These are phyloP conservation scores for Sclerotinia sclerotiorum DNA, from an alignment of 2,329 filamentous ascomycete species.

Conservation along the genomic window DNA sequence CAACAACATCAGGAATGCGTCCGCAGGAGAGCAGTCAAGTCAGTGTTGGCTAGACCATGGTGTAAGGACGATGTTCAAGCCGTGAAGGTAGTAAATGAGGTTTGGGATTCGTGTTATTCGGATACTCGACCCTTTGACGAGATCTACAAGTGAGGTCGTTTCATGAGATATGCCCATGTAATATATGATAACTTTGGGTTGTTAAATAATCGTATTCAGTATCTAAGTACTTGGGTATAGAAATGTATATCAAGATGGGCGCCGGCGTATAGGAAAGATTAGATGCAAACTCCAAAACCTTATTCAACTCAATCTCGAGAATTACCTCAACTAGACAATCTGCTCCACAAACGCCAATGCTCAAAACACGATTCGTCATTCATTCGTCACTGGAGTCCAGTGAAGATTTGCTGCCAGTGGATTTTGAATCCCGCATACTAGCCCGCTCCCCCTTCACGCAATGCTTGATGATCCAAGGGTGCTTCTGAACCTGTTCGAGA, in stretches of 20 bases:
- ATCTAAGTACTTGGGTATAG: conserved; percentile 19
- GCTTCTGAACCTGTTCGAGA: conserved; percentile 81
- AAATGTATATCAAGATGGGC: conserved; percentile 34
- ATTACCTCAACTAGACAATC: conserved; percentile 8
- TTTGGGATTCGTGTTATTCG: conserved; percentile 97
- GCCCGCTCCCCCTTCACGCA: conserved; percentile 55
- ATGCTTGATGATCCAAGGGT: conserved; percentile 97
- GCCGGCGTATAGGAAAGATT: conserved; percentile 35
- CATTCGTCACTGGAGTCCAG: conserved; percentile 32
- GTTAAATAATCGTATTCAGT: conserved; percentile 19
- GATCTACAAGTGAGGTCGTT: conserved; percentile 69
- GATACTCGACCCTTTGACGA: conserved; percentile 97
- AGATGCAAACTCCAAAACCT: conserved; percentile 39
- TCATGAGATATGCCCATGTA: conserved; percentile 15
- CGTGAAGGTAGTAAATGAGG: conserved; percentile 84
- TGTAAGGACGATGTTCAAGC: conserved; percentile 88
- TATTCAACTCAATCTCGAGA: conserved; percentile 32
- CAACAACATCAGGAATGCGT: conserved; percentile 95
- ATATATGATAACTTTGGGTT: conserved; percentile 12
- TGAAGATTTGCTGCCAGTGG: conserved; percentile 38
- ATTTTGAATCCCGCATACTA: conserved; percentile 40
- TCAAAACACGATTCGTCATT: conserved; percentile 34
- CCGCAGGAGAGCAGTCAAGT: conserved; percentile 73
- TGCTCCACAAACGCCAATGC: conserved; percentile 35
- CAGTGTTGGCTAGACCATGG: conserved; percentile 72